A percentile compares a stretch with the other conserved stretches of the same genome.
Conservation (phyloP, 768 basidiomycete species). For the Tricholoma flavovirens region DNA sequence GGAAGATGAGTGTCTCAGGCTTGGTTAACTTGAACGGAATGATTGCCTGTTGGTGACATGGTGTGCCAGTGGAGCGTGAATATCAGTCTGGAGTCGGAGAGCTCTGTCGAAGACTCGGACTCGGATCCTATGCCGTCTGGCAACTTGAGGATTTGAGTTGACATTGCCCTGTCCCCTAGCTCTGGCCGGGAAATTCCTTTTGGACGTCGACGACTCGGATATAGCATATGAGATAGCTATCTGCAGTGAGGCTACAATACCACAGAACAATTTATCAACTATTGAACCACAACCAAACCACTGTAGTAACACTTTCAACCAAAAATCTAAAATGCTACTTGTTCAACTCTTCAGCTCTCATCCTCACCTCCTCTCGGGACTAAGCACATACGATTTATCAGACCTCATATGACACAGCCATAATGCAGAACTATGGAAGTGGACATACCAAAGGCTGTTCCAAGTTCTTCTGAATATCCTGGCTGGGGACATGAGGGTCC, state of each 20-base stretch:
- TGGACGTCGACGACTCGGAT: background rate
- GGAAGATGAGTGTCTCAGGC: no score
- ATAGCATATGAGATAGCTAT: background rate
- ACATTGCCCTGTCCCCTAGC: no score
- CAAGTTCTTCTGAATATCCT: slow-evolving; percentile 37
- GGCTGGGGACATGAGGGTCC: slow-evolving; percentile 45
- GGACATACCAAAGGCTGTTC: slow-evolving; percentile 42
- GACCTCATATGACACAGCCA: background rate
- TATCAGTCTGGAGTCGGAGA: no score
- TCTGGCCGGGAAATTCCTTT: no score
- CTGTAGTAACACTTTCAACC: no score
- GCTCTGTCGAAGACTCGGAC: no score
- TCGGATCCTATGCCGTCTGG: no score
- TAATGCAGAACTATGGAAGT: no score
- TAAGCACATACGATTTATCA: slow-evolving; percentile 15
- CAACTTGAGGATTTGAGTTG: no score
- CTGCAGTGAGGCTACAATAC: background rate
- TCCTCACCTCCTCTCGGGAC: slow-evolving; percentile 48
- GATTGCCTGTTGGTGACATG: no score
- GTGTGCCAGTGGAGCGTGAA: no score
- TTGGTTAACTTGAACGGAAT: no score
- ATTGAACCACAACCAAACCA: background rate
- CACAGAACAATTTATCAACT: background rate
- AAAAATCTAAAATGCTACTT: background rate
- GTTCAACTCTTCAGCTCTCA: slow-evolving; percentile 44